Base-by-base conservation (phyloP, 495 filamentous ascomycete genomes). In the Friedmanniomyces simplex region DNA sequence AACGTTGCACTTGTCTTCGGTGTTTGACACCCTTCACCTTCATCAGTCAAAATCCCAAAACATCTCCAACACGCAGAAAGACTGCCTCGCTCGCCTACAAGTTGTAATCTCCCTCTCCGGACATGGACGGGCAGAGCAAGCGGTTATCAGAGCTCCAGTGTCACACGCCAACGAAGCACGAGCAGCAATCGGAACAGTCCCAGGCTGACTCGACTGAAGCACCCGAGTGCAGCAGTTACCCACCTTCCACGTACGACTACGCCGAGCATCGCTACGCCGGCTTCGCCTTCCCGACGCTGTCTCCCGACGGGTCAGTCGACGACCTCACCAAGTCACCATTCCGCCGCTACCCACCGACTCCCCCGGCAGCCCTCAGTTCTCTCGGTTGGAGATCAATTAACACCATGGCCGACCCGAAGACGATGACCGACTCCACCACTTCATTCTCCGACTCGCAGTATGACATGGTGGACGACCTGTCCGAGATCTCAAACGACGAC, bases 381-480 rank as follows among this genome's bases (percentile, higher is more conserved):
- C 48, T 50, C 5, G 61, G 30, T 7, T 34, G 34, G 10, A 41
- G 51, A 1, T 26, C 8, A 2, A 36, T 49, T 24, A 7, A 25
- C 30, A 34, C 5, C 21, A 59, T 56, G 52, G 43, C 36, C 2
- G 43, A 30, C 7, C 47, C 26, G 10, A 30, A 36, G n/a, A 6
- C 0, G 22, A 36, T 52, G 46, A 12, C 43, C 8, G 22, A 50
- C 25, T 54, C 56, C 22, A 37, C 50, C 16, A 36, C 52, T n/a
- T 48, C 57, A 22, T 50, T 57, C 45, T 25, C 48, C 13, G 61
- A 64, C 36, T 25, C 22, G 21, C 25, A 58, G 22, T 64, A 64
- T 37, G 61, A 64, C 45, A 60, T 64, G 57, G 32, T 64, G 14
- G 61, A 64, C 39, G 61, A 64, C 25, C 46, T 59, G 1, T 64